These are phyloP conservation scores for Phaeosphaeriaceae sp. DNA, from an alignment of 2,329 filamentous ascomycete genomes.

Conservation along the genomic window DNA sequence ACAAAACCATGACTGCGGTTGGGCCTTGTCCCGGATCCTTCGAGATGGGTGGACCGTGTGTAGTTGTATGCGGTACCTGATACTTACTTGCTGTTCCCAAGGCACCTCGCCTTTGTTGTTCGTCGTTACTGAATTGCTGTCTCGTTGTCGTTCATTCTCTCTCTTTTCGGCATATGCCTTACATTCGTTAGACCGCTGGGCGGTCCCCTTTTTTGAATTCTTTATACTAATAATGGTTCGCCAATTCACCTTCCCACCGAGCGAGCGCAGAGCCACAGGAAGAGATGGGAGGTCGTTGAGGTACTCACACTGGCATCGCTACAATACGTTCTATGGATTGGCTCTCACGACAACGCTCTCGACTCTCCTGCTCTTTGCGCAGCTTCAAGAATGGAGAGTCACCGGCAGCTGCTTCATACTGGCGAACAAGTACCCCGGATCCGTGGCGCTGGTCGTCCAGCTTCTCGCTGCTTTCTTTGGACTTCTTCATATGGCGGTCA, in stretches of 20 bases:
- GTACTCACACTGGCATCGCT: slow-evolving; percentile 32
- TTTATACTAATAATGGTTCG: slow-evolving; percentile 20
- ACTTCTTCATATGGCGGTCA: slow-evolving; percentile 34
- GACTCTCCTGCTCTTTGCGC: slow-evolving; percentile 22
- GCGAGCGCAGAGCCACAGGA: slow-evolving; percentile 11
- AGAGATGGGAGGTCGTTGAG: slow-evolving; percentile 21
- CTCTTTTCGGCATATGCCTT: slow-evolving; percentile 9
- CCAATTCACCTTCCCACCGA: slow-evolving; percentile 26
- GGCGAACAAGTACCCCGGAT: slow-evolving; percentile 29
- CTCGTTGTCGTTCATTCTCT: background rate
- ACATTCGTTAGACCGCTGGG: slow-evolving; percentile 21
- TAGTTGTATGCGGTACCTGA: background rate
- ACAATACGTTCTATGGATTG: slow-evolving; percentile 38
- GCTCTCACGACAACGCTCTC: slow-evolving; percentile 31
- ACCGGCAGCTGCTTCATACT: slow-evolving; percentile 26
- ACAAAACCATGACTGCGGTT: slow-evolving; percentile 14
- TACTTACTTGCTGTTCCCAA: background rate
- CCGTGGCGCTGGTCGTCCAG: slow-evolving; percentile 33
- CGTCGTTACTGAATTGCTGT: background rate
- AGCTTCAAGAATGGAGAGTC: slow-evolving; percentile 28
- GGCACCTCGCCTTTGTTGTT: background rate
- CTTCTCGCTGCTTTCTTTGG: slow-evolving; percentile 36
- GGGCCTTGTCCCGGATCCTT: slow-evolving; percentile 5
- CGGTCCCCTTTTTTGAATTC: slow-evolving; percentile 12
- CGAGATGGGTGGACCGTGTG: background rate